Base-by-base conservation (phyloP, 2,329 filamentous ascomycete species). In the Ophiostoma fasciatum region DNA sequence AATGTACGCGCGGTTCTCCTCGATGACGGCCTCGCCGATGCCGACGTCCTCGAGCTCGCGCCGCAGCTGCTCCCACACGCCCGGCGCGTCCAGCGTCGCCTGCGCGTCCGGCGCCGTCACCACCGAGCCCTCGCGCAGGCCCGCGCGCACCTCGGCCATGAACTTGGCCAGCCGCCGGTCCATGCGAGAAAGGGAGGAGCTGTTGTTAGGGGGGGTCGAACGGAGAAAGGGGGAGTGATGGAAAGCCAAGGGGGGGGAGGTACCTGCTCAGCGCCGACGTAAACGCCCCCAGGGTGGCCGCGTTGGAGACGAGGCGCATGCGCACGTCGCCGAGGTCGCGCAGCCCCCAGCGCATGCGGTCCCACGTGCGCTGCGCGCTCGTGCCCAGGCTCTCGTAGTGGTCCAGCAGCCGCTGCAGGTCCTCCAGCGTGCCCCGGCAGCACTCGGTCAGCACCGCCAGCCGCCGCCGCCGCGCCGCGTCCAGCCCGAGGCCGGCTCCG, bases 1-100 rank as follows among this genome's bases (percentile, higher is more conserved):
- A 21, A 52, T 50, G 25, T 46, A 50, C 7, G 42, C 43, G 25
- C 48, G 45, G 22, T 51, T 44, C 25, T 51, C 49, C 25, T 49
- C 41, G 37, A 49, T 41, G 17, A 45, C 38, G 3, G 35, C 23
- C 23, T 43, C 38, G 17, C 41, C 45, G 28, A 51, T 50, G n/a
- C 45, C 47, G 5, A 52, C 41, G 30, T 51, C 45, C 36, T 49
- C 46, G 4, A 52, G 43, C 23, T 49, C 47, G 17, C 45, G 45
- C 31, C 46, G 42, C 11, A 52, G 40, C 35, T 49, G 39, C 22
- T 38, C 34, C 47, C 43, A 50, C 8, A 49, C 45, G 23, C 47
- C 43, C 18, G 43, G 44, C 7, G 45, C 44, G 25, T 48, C 46
- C 35, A 49, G 48, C 11, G 38, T 42, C 30, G 48, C 46, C 20